Conservation (phyloP, 805 yeast species). For the Zygoascus biomembranicola region DNA sequence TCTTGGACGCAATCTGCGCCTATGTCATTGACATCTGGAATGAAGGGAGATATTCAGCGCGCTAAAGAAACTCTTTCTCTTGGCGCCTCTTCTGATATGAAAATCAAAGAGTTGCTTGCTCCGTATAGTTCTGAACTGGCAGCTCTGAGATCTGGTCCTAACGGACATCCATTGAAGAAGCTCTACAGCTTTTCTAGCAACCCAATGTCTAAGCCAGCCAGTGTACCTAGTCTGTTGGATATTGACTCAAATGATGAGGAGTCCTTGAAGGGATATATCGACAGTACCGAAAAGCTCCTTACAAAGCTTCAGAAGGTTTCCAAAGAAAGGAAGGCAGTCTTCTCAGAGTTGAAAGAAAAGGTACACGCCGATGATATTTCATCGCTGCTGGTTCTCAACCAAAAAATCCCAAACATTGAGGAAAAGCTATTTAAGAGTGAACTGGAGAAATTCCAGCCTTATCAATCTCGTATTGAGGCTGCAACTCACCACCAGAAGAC, state of each 20-base stretch:
- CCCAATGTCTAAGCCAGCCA: neutral
- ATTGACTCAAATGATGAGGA: conserved; percentile 44
- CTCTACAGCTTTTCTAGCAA: conserved; percentile 16
- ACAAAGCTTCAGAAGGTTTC: conserved; percentile 55
- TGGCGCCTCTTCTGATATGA: conserved; percentile 43
- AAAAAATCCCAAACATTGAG: conserved; percentile 49
- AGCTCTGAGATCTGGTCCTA: conserved; percentile 38
- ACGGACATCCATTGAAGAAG: conserved; percentile 33
- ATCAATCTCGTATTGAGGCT: conserved; percentile 55
- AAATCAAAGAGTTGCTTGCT: conserved; percentile 44
- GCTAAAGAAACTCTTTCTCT: conserved; percentile 29
- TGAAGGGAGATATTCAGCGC: conserved; percentile 22
- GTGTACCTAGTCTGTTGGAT: conserved; percentile 49
- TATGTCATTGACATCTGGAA: conserved; percentile 22
- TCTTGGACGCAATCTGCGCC: conserved; percentile 35
- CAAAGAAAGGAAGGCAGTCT: conserved; percentile 51
- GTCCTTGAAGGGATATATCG: conserved; percentile 33
- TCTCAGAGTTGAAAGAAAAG: conserved; percentile 57
- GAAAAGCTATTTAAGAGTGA: conserved; percentile 57
- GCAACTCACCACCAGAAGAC: conserved; percentile 58
- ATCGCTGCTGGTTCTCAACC: conserved; percentile 58
- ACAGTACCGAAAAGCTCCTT: conserved; percentile 46
- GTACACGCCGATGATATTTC: conserved; percentile 83
- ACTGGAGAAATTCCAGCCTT: conserved; percentile 65
- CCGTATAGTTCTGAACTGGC: conserved; percentile 36